Base-by-base conservation (phyloP, 139 green algal genomes). In the Picochlorum sp. region DNA sequence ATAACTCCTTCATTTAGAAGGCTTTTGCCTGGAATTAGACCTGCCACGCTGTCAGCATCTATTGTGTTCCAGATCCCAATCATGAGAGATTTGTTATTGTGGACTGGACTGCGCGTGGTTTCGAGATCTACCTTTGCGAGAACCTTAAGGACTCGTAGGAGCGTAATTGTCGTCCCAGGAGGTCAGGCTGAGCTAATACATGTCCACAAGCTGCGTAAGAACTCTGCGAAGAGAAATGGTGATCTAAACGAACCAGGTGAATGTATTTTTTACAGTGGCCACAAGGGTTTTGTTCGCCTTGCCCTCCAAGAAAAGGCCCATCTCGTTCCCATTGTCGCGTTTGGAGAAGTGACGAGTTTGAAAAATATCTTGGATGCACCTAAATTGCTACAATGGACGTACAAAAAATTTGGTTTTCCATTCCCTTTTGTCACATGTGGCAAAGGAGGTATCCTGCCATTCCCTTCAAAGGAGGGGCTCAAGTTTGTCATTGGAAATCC, bases 151-250 rank as follows among this genome's bases (percentile, higher is more conserved):
- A 81, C 94, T 33, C 61, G 69, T 0, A 59, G 76, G 4, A 60
- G 69, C 2, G 86, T 94, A 14, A 61, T 93, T 40, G 54, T 94
- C 37, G 88, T 87, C 59, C 86, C 86, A 3, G 86, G 86, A 16
- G 86, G 86, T 32, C 85, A 94, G 59, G 83, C 83, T 28, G 84
- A 91, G 73, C 57, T 91, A 28, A 67, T 85, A n/a, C 30, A 61
- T 1, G 36, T 76, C 80, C 54, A 77, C 73, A 28, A 71, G 67
- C 53, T 63, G 60, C 41, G 51, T 10, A 67, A 55, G 24, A 43
- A 50, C 20, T 22, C 39, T 20, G 20, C 18, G 39, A 50, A 64
- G 35, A 57, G 52, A 7, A 14, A 10, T n/a, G n/a, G n/a, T n/a
- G n/a, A n/a, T 26, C 22, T n/a, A 18, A 47, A n/a, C 22, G 22